Percentiles rank a stretch among this genome's conserved stretches.
Conservation (phyloP, 441 rosid species). For the Mallotus japonicus region DNA sequence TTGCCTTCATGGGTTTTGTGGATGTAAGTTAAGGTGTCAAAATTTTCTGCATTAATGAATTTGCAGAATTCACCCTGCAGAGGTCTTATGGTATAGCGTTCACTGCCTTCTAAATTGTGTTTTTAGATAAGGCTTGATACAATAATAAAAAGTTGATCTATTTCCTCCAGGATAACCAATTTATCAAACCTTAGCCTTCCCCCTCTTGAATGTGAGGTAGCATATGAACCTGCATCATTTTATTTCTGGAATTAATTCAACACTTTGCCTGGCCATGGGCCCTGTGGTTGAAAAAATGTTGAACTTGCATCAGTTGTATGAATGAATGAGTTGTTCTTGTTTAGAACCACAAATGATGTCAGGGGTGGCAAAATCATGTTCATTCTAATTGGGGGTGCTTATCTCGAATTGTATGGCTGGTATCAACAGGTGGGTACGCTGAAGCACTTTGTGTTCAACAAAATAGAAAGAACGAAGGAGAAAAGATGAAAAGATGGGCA, state of each 20-base stretch:
- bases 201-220: neutral
- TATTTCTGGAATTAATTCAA: neutral
- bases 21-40: neutral
- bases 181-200: neutral
- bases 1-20: neutral
- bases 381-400: neutral
- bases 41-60: neutral
- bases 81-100: too few species aligned
- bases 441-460: slow-evolving; percentile 67
- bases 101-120: too few species aligned
- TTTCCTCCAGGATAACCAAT: neutral
- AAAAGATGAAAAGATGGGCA: slow-evolving; percentile 30
- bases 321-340: neutral
- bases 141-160: neutral
- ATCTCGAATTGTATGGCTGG: slow-evolving; percentile 11
- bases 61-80: too few species aligned
- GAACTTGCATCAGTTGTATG: neutral
- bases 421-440: slow-evolving; percentile 65
- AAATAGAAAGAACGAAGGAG: slow-evolving; percentile 76
- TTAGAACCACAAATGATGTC: neutral
- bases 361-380: too few species aligned
- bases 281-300: neutral
- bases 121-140: neutral
- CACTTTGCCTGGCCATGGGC: neutral
- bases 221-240: neutral